Evolutionary conservation across 1,139 yeast genomes (phyloP).

Genomic region (Sporopachydermia cereana): DNA sequence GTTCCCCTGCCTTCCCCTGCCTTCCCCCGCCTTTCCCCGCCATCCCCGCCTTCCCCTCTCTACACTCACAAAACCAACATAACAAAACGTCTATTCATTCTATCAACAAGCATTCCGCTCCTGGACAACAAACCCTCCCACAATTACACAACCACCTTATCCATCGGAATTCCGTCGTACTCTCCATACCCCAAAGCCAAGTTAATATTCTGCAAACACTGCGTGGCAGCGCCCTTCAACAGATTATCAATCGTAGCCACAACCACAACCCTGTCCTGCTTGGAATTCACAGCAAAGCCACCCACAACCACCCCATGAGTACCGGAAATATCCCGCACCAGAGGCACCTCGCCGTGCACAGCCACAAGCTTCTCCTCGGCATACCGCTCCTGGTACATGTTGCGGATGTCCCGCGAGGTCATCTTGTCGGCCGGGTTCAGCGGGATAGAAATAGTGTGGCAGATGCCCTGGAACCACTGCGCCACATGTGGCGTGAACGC

Average conservation of each 20-base stretch:
- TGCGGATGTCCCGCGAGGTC: constrained; percentile 72
- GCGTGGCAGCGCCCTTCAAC: constrained; percentile 97
- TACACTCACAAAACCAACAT: not conserved
- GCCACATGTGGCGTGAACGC: constrained; percentile 97
- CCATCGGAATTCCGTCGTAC: constrained; percentile 84
- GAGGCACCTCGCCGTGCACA: constrained; percentile 82
- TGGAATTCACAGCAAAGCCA: constrained; percentile 86
- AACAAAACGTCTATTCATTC: not conserved
- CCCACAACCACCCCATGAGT: constrained; percentile 93
- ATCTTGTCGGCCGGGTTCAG: constrained; percentile 48
- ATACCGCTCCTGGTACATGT: constrained; percentile 79
- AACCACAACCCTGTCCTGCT: constrained; percentile 81
- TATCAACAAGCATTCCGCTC: no score
- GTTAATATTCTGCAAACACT: constrained; percentile 91
- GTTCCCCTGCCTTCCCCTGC: not conserved
- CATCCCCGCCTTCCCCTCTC: not conserved
- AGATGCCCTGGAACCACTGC: constrained; percentile 97
- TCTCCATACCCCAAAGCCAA: constrained; percentile 84
- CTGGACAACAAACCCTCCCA: no score
- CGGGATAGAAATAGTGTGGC: constrained; percentile 87
- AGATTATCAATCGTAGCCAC: constrained; percentile 93
- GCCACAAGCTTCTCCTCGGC: constrained; percentile 79
- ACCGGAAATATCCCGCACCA: constrained; percentile 83
- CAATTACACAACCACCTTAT: constrained; percentile 20
- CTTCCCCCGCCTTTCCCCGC: not conserved